Evolutionary conservation across 306 rosid species (phyloP).

Genomic region (Citrullus amarus): DNA sequence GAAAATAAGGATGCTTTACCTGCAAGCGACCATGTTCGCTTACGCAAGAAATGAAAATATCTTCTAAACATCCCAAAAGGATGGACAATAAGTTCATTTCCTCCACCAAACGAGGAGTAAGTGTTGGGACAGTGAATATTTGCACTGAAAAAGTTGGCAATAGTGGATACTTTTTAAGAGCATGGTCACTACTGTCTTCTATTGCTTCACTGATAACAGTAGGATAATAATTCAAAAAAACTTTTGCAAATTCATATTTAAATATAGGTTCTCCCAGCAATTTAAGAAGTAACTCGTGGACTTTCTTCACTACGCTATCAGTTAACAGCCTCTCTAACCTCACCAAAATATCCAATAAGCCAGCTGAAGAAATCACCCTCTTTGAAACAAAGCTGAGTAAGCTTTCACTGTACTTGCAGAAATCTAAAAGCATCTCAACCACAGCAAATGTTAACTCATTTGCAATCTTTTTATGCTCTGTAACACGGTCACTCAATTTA

Average conservation of each 20-base stretch:
- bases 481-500: conserved; percentile 22
- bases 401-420: conserved; percentile 87
- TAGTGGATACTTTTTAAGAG: conserved; percentile 44
- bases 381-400: conserved; percentile 79
- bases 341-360: conserved; percentile 48
- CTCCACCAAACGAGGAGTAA: conserved; percentile 79
- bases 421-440: conserved; percentile 81
- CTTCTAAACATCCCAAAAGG: conserved; percentile 66
- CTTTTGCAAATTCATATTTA: conserved; percentile 88
- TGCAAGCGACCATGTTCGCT: conserved; percentile 57
- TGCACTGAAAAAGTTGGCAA: conserved; percentile 78
- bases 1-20: conserved; percentile 32
- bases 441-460: conserved; percentile 59
- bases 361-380: conserved; percentile 38
- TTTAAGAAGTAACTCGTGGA: conserved; percentile 73
- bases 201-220: conserved; percentile 49
- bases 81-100: conserved; percentile 72
- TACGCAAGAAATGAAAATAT: conserved; percentile 67
- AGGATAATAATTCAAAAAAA: conserved; percentile 78
- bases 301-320: conserved; percentile 46
- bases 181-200: conserved; percentile 28
- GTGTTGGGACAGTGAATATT: conserved; percentile 89
- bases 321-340: conserved; percentile 63
- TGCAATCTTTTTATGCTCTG: conserved; percentile 42
- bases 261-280: conserved; percentile 83